phyloP scores from a whole-genome alignment of 1,139 yeast species.

The Zygosaccharomyces pseudobailii region DNA sequence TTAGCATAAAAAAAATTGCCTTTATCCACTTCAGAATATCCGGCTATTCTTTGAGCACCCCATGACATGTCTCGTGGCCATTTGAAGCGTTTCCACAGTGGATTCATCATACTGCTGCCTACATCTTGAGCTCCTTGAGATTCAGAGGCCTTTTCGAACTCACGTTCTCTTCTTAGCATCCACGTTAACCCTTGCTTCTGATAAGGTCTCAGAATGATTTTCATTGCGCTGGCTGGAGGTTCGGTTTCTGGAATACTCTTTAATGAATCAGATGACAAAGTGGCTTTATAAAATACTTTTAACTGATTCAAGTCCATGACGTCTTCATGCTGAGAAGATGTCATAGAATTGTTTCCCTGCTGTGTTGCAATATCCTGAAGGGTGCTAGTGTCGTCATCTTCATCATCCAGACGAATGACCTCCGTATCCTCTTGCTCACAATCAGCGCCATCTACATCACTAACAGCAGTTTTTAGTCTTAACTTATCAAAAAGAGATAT shows the following conservation, averaged over 20 bases:
- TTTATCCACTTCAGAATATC: slow-evolving; percentile 10
- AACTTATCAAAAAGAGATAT: slow-evolving; percentile 52
- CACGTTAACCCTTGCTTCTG: slow-evolving; percentile 79
- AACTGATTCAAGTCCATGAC: slow-evolving; percentile 63
- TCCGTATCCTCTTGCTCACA: slow-evolving; percentile 27
- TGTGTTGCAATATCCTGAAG: slow-evolving; percentile 1
- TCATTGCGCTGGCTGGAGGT: slow-evolving; percentile 56
- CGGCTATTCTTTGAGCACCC: slow-evolving; percentile 25
- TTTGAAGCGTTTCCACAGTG: slow-evolving; percentile 73
- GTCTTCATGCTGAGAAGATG: slow-evolving; percentile 38
- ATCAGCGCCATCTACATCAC: slow-evolving; percentile 16
- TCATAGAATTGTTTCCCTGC: slow-evolving; percentile 14
- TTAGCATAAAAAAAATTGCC: slow-evolving; percentile 63
- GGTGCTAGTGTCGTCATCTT: slow-evolving; percentile 15
- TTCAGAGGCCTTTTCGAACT: slow-evolving; percentile 37
- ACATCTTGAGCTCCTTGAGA: slow-evolving; percentile 25
- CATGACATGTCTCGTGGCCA: slow-evolving; percentile 61
- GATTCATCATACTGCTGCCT: slow-evolving; percentile 62
- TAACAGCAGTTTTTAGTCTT: slow-evolving; percentile 32
- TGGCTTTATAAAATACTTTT: slow-evolving; percentile 64
- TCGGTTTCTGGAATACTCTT: slow-evolving; percentile 54
- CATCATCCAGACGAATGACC: slow-evolving; percentile 30
- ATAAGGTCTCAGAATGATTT: slow-evolving; percentile 56
- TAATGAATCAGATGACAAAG: slow-evolving; percentile 48
- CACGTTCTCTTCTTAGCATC: slow-evolving; percentile 69